These are phyloP conservation scores for Boletellus deceptivus DNA, from an alignment of 1,284 basidiomycete species.

Conservation along the genomic window DNA sequence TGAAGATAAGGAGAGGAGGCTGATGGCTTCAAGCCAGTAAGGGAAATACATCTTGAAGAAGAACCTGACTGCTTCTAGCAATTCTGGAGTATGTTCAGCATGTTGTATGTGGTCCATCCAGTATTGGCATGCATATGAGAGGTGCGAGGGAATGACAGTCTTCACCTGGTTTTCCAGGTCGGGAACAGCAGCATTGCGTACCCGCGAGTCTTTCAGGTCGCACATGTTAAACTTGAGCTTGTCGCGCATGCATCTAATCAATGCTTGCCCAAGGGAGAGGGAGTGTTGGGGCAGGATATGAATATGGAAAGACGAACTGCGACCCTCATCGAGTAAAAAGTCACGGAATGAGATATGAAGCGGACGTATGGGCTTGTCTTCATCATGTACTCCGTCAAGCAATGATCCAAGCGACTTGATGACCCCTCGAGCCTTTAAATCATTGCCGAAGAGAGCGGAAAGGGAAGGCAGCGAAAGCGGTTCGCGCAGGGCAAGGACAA, in stretches of 20 bases:
- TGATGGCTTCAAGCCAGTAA: background rate
- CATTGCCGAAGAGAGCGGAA: background rate
- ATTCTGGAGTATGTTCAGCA: background rate
- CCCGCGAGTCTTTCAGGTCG: background rate
- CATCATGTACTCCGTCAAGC: background rate
- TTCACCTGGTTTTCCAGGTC: background rate
- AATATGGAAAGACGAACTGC: background rate
- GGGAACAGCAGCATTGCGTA: background rate
- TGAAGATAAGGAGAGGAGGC: background rate
- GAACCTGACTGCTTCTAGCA: background rate
- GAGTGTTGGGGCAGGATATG: background rate
- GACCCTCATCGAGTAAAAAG: background rate
- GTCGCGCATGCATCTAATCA: background rate
- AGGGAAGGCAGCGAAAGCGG: background rate
- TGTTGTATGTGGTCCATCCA: background rate
- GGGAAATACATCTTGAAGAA: background rate
- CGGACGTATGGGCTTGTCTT: background rate
- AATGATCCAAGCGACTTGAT: background rate
- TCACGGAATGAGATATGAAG: background rate
- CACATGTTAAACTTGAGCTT: background rate
- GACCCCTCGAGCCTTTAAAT: background rate
- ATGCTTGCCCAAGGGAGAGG: background rate
- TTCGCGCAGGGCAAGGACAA: background rate
- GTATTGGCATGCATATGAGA: background rate
- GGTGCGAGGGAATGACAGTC: background rate